These are phyloP conservation scores for Penicillium palitans DNA, from an alignment of 2,329 filamentous ascomycete species.

Conservation along the genomic window DNA sequence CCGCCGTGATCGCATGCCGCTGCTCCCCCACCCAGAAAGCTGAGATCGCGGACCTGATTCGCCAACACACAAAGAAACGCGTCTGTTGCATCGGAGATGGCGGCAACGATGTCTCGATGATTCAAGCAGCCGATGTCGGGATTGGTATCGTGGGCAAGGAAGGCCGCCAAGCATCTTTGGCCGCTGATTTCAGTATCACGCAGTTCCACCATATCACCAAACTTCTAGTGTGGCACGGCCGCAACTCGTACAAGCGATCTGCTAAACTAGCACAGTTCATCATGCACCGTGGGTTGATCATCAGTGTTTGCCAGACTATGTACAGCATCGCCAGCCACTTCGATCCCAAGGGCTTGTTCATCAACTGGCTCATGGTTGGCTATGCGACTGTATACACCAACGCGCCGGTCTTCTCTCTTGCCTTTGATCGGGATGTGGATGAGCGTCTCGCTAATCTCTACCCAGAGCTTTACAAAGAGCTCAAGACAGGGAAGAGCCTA, in stretches of 20 bases:
- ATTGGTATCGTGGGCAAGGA: slow-evolving; percentile 98
- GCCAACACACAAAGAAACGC: slow-evolving; percentile 86
- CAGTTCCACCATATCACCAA: slow-evolving; percentile 96
- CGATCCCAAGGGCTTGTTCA: slow-evolving; percentile 91
- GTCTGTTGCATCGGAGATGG: slow-evolving; percentile 98
- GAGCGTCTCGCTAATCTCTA: slow-evolving; percentile 92
- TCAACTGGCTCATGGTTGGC: slow-evolving; percentile 93
- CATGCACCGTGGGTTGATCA: slow-evolving; percentile 94
- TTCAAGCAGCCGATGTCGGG: slow-evolving; percentile 95
- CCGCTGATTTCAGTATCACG: slow-evolving; percentile 94
- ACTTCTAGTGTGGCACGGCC: slow-evolving; percentile 96
- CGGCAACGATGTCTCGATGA: slow-evolving; percentile 98
- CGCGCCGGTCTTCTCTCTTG: slow-evolving; percentile 85
- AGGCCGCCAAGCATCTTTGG: slow-evolving; percentile 88
- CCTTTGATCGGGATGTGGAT: slow-evolving; percentile 93
- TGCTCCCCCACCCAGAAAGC: slow-evolving; percentile 98
- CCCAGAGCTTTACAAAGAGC: slow-evolving; percentile 94
- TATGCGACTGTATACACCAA: slow-evolving; percentile 97
- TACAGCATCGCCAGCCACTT: slow-evolving; percentile 92
- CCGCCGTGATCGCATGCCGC: slow-evolving; percentile 91
- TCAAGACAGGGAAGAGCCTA: slow-evolving; percentile 83
- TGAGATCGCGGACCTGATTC: slow-evolving; percentile 87
- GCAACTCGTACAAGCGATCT: slow-evolving; percentile 93
- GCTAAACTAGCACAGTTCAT: slow-evolving; percentile 98
- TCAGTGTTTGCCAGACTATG: slow-evolving; percentile 94